Evolutionary conservation across 1,284 basidiomycete genomes (phyloP).

Genomic region (Anthracocystis setariae): DNA sequence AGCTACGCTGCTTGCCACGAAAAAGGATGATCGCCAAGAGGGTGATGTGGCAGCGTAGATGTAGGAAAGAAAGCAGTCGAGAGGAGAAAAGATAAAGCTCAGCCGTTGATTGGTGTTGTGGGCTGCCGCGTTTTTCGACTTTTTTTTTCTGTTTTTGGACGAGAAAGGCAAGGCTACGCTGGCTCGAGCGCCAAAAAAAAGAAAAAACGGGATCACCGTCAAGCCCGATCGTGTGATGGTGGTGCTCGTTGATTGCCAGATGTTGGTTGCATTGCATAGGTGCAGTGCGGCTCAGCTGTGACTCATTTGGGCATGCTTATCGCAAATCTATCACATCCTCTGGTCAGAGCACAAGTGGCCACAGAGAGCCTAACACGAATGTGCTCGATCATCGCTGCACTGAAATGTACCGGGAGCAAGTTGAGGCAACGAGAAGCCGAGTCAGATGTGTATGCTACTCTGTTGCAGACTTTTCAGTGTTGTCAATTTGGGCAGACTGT

Average conservation of each 20-base stretch:
- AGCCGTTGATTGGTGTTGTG: not conserved
- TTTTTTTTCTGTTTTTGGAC: not conserved
- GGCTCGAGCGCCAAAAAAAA: constrained; percentile 33
- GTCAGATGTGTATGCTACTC: too few relatives aligned
- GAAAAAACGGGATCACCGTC: constrained; percentile 2
- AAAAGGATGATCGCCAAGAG: not conserved
- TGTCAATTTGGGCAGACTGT: too few relatives aligned
- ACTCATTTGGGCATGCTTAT: constrained; percentile 1
- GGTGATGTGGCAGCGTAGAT: constrained; percentile 3
- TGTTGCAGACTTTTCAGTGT: too few relatives aligned
- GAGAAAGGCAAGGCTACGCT: constrained; percentile 2
- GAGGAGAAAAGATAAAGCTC: not conserved
- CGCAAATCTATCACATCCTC: too few relatives aligned
- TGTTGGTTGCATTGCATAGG: not conserved
- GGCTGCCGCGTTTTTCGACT: not conserved
- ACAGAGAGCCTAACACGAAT: too few relatives aligned
- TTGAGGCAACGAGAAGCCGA: too few relatives aligned
- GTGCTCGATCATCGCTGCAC: too few relatives aligned
- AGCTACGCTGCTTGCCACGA: constrained; percentile 10
- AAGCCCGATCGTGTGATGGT: constrained; percentile 10
- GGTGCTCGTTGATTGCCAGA: not conserved
- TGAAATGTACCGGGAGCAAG: too few relatives aligned
- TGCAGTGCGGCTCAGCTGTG: not conserved
- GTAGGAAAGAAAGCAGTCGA: not conserved
- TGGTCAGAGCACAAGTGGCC: too few relatives aligned